These are phyloP conservation scores for Citrus medica DNA, from an alignment of 345 rosid species.

Conservation along the genomic window DNA sequence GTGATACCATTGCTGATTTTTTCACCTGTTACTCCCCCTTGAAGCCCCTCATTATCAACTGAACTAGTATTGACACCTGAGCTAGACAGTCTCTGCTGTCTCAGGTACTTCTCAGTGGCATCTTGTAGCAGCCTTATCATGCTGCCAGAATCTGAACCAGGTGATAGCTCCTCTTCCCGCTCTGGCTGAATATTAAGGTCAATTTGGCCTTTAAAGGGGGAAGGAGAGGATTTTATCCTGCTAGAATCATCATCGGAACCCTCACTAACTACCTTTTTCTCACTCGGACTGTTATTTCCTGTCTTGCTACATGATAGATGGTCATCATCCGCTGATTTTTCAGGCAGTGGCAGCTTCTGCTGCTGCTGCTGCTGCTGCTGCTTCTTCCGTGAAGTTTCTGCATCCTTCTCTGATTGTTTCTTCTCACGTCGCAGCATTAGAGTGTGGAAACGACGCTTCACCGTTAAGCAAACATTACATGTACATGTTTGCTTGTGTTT, in stretches of 20 bases:
- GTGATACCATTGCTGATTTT: constrained; percentile 3
- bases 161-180: constrained; percentile 72
- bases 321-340: constrained; percentile 42
- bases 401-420: constrained; percentile 62
- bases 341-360: constrained; percentile 27
- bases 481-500: constrained; percentile 80
- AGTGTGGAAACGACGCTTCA: constrained; percentile 76
- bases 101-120: constrained; percentile 31
- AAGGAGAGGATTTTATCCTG: constrained; percentile 40
- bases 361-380: constrained; percentile 29
- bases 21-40: constrained; percentile 17
- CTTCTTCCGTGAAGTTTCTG: constrained; percentile 45
- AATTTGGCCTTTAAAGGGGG: constrained; percentile 68
- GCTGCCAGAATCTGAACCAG: constrained; percentile 45
- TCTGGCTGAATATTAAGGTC: constrained; percentile 95
- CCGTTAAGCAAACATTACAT: constrained; percentile 70
- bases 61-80: constrained; percentile 24
- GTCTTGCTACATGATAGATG: constrained; percentile 35
- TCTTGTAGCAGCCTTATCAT: constrained; percentile 42
- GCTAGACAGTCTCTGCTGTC: constrained; percentile 33
- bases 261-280: constrained; percentile 32
- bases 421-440: constrained; percentile 64
- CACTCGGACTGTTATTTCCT: constrained; percentile 44
- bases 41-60: constrained; percentile 16
- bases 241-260: constrained; percentile 46